phyloP scores from a whole-genome alignment of 177 flowering plant species.

The Vitis hybrid region DNA sequence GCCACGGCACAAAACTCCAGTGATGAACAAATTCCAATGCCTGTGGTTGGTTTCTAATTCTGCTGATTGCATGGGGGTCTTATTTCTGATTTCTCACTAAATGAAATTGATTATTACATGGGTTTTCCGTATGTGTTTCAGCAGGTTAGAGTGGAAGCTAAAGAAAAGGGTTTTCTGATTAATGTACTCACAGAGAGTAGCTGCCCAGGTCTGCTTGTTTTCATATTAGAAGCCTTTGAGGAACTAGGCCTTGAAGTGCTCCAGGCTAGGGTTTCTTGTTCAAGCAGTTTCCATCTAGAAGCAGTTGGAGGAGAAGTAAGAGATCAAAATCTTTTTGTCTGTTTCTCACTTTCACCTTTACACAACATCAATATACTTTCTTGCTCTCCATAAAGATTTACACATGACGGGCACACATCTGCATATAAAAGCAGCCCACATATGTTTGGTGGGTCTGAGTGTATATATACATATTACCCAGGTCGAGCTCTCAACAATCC shows the following conservation, averaged over 20 bases:
- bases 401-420: too few species aligned
- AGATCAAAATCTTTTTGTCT: too few species aligned
- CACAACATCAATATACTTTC: too few species aligned
- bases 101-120: too few species aligned
- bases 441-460: too few species aligned
- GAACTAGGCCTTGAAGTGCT: constrained; percentile 30
- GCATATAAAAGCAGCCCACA: too few species aligned
- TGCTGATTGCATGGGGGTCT: too few species aligned
- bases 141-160: constrained; percentile 15
- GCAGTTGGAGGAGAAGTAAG: constrained; percentile 23
- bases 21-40: background rate
- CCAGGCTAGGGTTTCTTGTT: constrained; percentile 31
- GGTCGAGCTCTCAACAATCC: too few species aligned
- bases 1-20: background rate
- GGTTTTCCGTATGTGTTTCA: background rate
- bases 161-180: constrained; percentile 18
- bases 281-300: constrained; percentile 21
- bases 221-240: constrained; percentile 31
- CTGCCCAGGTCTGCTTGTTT: constrained; percentile 31
- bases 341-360: too few species aligned
- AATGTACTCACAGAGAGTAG: constrained; percentile 18
- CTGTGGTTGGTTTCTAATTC: constrained; percentile 3
- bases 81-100: background rate
- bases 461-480: too few species aligned
- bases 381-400: too few species aligned